Base-by-base conservation (phyloP, 257 asterid species). In the Linderniella brevidens region DNA sequence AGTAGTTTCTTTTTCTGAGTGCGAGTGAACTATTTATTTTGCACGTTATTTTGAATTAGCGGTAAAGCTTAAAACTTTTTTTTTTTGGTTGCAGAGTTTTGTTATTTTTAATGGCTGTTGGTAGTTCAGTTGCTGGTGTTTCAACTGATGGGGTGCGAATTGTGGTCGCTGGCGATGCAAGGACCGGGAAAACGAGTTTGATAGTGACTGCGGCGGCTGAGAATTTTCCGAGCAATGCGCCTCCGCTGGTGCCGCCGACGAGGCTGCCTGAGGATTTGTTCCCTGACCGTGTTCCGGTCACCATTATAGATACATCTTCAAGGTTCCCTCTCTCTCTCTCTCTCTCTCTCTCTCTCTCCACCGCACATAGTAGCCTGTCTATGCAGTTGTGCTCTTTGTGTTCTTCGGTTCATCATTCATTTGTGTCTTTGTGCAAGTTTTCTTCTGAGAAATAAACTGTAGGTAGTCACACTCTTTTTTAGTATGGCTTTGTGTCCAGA, bases 101-200 rank as follows among this genome's bases (percentile, higher is more conserved):
- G 49, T 36, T 19, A 17, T 50, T 50, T 63, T 57, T 53, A 55
- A 88, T 90, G 98, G 87, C 92, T 47, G 93, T 75, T 49, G 85
- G 90, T 63, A 70, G 59, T 72, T 60, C 78, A 47, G 72, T 67
- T 55, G 18, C 61, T 52, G 76, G 68, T 58, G 66, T 70, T 48
- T 68, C 69, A 53, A 73, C 74, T 40, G 58, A 64, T 61, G 65
- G 62, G 4, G 70, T 90, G 11, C 75, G 87, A 40, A 77, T 90
- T 43, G 96, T 90, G 55, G 96, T 90, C n/a, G 99, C 96, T 6
- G 99, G 99, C 37, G 99, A 90, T 19, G 55, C 85, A 0, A 75
- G 68, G 74, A 85, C 99, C 19, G 96, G 99, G 12, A 90, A 90
- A 62, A 81, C 99, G 64, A 79, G 95, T 58, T 65, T 90, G 63